A percentile compares a stretch with the other conserved stretches of the same genome.
phyloP scores from a whole-genome alignment of 1,284 basidiomycete species.

The Ustilago xerochloae region DNA sequence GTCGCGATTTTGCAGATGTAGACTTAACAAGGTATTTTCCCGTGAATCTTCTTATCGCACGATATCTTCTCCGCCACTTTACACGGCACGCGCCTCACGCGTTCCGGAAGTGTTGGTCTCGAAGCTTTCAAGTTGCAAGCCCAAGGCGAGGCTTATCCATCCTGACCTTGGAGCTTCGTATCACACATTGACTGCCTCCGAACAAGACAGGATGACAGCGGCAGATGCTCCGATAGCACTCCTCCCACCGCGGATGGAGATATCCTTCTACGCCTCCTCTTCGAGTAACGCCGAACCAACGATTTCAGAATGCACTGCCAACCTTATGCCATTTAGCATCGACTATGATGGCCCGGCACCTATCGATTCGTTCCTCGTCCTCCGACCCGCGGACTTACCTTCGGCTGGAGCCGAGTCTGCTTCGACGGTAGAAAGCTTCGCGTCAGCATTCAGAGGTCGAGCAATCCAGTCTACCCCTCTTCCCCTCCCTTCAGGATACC shows the following conservation, averaged over 20 bases:
- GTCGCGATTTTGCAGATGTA: no score
- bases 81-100: neutral
- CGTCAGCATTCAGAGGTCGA: slow-evolving; percentile 40
- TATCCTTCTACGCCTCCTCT: neutral
- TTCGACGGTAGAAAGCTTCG: slow-evolving; percentile 13
- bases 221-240: slow-evolving; percentile 1
- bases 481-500: slow-evolving; percentile 24
- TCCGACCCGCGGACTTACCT: slow-evolving; percentile 7
- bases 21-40: no score
- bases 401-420: neutral
- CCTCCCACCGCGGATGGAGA: slow-evolving; percentile 28
- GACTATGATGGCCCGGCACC: slow-evolving; percentile 51
- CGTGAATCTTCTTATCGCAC: slow-evolving; percentile 9
- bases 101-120: neutral
- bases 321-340: slow-evolving; percentile 55
- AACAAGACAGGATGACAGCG: slow-evolving; percentile 1
- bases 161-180: neutral
- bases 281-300: neutral
- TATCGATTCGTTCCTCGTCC: slow-evolving; percentile 45
- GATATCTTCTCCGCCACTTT: neutral
- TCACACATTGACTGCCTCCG: neutral
- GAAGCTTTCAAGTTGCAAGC: neutral
- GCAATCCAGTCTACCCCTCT: slow-evolving; percentile 42
- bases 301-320: slow-evolving; percentile 24
- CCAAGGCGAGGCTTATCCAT: no score